Base-by-base conservation (phyloP, 306 rosid species). In the Gleditsia sinensis region DNA sequence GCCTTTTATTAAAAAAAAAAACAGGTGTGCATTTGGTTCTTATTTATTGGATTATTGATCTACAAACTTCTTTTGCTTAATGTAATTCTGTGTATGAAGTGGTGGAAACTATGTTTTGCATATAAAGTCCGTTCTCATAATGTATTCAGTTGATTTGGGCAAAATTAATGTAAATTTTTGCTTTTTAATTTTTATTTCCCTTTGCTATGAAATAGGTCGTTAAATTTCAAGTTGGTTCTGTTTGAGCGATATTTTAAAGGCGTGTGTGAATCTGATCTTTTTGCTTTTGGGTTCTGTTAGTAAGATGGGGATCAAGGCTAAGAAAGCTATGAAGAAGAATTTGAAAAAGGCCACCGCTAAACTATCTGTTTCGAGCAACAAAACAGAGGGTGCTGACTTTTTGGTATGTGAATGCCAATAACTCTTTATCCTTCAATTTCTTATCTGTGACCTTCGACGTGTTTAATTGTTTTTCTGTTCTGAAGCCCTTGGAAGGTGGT, bases 401-500 rank as follows among this genome's bases (percentile, higher is more conserved):
- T 79, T 91, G 96, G 98, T 94, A 84, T 28, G 63, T 54, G 2
- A 27, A 33, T 56, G 4, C 16, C 23, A 14, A 7, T 40, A 9
- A 1, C 12, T 23, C n/a, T 27, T 2, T 57, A 0, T 7, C 40
- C 62, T 65, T 11, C 13, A 13, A 6, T 19, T 42, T 42, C 3
- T 9, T 14, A 0, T 70, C 45, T 10, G 43, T 30, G 14, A 17
- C 32, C 4, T 37, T 3, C 7, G 4, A 4, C 75, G 7, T 19
- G 16, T 33, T 21, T 33, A 27, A 37, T 53, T 40, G 24, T 10
- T 51, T 74, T 30, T 53, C 48, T 11, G 6, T 77, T 17, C 17
- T 54, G 33, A 78, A 87, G 96, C 92, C 92, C 6, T 86, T 89
- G 81, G 96, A 80, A 74, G 94, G 91, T 40, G 91, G 94, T n/a